phyloP scores from a whole-genome alignment of 2,329 filamentous ascomycete genomes.

The Davidsoniella eucalypti region DNA sequence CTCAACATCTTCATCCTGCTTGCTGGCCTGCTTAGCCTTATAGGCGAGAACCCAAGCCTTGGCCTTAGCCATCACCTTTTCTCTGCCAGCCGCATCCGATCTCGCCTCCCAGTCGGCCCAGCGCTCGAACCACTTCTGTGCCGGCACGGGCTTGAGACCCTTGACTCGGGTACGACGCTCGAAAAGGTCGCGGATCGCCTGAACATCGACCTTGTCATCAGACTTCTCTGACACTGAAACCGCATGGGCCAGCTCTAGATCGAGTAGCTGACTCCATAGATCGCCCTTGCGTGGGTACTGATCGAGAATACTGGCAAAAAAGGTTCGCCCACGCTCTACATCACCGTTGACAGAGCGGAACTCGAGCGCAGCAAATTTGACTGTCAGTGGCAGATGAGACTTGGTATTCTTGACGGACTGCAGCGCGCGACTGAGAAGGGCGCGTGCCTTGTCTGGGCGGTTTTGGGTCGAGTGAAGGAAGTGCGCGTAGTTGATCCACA shows the following conservation, averaged over 20 bases:
- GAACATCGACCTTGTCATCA: conserved; percentile 36
- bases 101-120: conserved; percentile 83
- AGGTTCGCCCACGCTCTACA: conserved; percentile 78
- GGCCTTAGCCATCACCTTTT: conserved; percentile 48
- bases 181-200: conserved; percentile 57
- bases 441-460: conserved; percentile 57
- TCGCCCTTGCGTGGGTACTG: conserved; percentile 82
- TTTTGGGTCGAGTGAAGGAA: conserved; percentile 67
- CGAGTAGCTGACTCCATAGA: conserved; percentile 81
- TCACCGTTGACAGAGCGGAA: conserved; percentile 73
- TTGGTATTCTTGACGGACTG: conserved; percentile 56
- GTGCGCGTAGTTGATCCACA: conserved; percentile 90
- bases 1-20: conserved; percentile 17
- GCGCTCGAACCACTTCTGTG: conserved; percentile 75
- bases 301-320: conserved; percentile 76
- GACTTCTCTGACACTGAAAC: conserved; percentile 34
- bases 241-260: conserved; percentile 57
- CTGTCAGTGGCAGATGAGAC: conserved; percentile 51
- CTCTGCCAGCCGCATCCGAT: conserved; percentile 49
- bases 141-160: conserved; percentile 64
- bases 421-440: conserved; percentile 64
- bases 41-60: conserved; percentile 41
- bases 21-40: conserved; percentile 28
- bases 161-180: conserved; percentile 57
- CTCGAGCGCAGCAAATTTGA: conserved; percentile 82